Conservation (phyloP, 1,284 basidiomycete species). For the Cryptococcus sp. region DNA sequence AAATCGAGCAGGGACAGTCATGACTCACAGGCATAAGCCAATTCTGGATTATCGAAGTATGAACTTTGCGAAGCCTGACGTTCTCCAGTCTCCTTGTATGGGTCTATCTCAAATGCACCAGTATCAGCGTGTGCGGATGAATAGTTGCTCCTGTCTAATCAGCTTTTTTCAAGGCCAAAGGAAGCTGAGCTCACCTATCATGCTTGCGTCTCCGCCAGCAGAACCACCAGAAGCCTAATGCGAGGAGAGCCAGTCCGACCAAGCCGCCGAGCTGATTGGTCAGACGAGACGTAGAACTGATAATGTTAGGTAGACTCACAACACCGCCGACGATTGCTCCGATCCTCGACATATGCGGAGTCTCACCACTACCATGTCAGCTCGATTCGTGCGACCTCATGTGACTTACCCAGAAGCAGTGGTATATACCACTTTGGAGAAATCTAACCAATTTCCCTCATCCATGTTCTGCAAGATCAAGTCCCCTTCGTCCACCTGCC, state of each 20-base stretch:
- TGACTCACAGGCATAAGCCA: no score
- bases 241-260: neutral
- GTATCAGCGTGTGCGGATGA: neutral
- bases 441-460: constrained; percentile 1
- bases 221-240: neutral
- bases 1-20: no score
- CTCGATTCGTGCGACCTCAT: neutral
- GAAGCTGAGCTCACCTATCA: neutral
- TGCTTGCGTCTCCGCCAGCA: neutral
- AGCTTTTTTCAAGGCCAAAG: neutral
- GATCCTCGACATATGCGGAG: constrained; percentile 1
- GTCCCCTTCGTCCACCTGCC: constrained; percentile 2
- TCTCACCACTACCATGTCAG: neutral
- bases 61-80: no score
- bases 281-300: no score
- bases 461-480: constrained; percentile 2
- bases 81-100: neutral
- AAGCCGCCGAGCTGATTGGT: neutral
- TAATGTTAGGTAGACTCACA: neutral
- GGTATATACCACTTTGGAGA: constrained; percentile 4
- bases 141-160: neutral
- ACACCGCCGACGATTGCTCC: constrained; percentile 8
- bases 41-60: no score
- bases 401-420: constrained; percentile 6
- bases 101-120: neutral